Evolutionary conservation across 2,329 filamentous ascomycete genomes (phyloP).

Genomic region (Fusarium albosuccineum): DNA sequence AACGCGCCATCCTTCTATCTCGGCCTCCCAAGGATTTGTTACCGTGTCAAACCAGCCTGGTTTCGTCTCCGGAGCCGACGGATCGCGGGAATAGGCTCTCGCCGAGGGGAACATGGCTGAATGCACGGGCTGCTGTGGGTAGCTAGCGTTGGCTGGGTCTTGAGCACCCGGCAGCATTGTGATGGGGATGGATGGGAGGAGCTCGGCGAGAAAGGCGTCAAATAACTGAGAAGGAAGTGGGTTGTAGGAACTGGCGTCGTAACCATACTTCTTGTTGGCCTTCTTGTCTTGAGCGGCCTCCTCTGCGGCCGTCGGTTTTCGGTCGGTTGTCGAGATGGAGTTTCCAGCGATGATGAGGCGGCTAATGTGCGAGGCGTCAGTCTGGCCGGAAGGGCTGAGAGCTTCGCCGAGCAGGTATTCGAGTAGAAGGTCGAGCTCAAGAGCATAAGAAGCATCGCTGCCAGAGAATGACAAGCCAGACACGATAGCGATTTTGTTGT

Average conservation of each 20-base stretch:
- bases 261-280: slow-evolving; percentile 86
- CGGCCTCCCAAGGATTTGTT: slow-evolving; percentile 94
- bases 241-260: slow-evolving; percentile 91
- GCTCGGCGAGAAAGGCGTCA: slow-evolving; percentile 82
- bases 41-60: slow-evolving; percentile 86
- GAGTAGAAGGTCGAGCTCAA: slow-evolving; percentile 81
- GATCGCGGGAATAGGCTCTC: slow-evolving; percentile 73
- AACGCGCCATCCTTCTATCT: slow-evolving; percentile 90
- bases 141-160: slow-evolving; percentile 89
- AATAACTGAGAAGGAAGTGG: slow-evolving; percentile 84
- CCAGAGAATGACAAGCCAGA: slow-evolving; percentile 90
- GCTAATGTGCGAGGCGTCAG: slow-evolving; percentile 75
- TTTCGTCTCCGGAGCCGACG: slow-evolving; percentile 54
- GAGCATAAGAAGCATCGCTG: slow-evolving; percentile 75
- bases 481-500: slow-evolving; percentile 83
- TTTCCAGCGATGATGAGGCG: slow-evolving; percentile 93
- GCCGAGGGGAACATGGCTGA: slow-evolving; percentile 88
- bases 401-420: slow-evolving; percentile 92
- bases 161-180: slow-evolving; percentile 87
- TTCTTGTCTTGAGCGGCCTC: slow-evolving; percentile 62
- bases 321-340: slow-evolving; percentile 78
- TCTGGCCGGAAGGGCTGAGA: slow-evolving; percentile 70
- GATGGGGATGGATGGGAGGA: slow-evolving; percentile 88
- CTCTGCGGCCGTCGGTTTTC: slow-evolving; percentile 47
- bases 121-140: slow-evolving; percentile 95